phyloP scores from a whole-genome alignment of 805 yeast species.

The Maudiozyma saulgeensis region DNA sequence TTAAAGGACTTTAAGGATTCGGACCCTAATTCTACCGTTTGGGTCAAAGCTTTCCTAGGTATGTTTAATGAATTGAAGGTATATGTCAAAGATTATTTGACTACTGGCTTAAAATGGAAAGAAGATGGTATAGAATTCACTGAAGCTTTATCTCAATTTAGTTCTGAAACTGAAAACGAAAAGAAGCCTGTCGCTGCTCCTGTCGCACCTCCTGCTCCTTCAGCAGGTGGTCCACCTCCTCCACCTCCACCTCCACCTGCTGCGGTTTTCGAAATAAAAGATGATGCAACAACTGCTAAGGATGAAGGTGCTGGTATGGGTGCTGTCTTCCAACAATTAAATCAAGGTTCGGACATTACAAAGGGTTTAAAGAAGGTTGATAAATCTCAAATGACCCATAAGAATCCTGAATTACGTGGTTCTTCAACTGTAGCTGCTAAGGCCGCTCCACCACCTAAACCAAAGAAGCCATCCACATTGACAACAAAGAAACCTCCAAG shows the following conservation, averaged over 20 bases:
- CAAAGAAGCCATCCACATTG: conserved; percentile 69
- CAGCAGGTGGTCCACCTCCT: conserved; percentile 27
- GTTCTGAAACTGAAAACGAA: conserved; percentile 10
- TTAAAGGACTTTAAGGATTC: conserved; percentile 73
- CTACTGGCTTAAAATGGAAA: conserved; percentile 82
- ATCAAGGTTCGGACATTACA: conserved; percentile 77
- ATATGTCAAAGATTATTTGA: conserved; percentile 68
- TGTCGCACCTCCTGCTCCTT: conserved; percentile 30
- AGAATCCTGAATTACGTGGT: conserved; percentile 72
- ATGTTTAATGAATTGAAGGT: conserved; percentile 61
- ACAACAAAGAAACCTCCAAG: conserved; percentile 43
- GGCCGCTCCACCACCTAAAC: conserved; percentile 52
- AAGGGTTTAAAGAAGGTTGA: conserved; percentile 85
- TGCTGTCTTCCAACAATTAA: conserved; percentile 88
- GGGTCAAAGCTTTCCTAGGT: conserved; percentile 63
- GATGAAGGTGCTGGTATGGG: conserved; percentile 46
- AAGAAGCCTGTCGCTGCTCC: conserved; percentile 12
- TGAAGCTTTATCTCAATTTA: conserved; percentile 25
- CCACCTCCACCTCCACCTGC: conserved; percentile 88
- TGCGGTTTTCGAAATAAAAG: conserved; percentile 42
- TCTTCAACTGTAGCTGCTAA: conserved; percentile 39
- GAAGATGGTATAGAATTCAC: conserved; percentile 49
- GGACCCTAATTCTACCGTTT: conserved; percentile 59
- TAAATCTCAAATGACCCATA: conserved; percentile 87
- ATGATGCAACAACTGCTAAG: conserved; percentile 14